These are phyloP conservation scores for Penicillium capsulatum DNA, from an alignment of 2,329 filamentous ascomycete genomes.

Conservation along the genomic window DNA sequence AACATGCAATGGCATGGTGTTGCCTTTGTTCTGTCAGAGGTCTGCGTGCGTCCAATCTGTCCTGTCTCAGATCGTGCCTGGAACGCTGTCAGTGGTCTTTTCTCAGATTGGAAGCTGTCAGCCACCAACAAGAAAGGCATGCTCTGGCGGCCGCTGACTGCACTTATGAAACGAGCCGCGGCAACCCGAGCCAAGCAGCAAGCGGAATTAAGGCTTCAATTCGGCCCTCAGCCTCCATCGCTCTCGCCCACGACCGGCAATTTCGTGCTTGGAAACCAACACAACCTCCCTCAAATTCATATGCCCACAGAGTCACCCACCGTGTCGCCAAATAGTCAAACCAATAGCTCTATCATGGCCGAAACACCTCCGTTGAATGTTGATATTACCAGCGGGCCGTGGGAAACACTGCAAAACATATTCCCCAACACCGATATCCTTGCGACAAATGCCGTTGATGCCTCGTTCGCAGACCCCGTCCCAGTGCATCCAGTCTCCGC, in stretches of 20 bases:
- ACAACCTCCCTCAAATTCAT: constrained; percentile 21
- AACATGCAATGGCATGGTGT: constrained; percentile 64
- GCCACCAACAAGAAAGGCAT: constrained; percentile 49
- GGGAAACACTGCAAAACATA: constrained; percentile 24
- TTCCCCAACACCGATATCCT: constrained; percentile 29
- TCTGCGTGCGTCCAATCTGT: constrained; percentile 55
- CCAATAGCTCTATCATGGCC: not conserved
- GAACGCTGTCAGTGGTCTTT: constrained; percentile 51
- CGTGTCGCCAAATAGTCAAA: constrained; percentile 1
- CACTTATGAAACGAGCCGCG: constrained; percentile 57
- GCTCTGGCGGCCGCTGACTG: constrained; percentile 61
- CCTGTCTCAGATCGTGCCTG: constrained; percentile 59
- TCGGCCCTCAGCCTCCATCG: constrained; percentile 12
- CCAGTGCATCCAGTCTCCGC: too few species aligned
- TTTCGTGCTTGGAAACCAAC: constrained; percentile 6
- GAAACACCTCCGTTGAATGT: constrained; percentile 14
- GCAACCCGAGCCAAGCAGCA: constrained; percentile 51
- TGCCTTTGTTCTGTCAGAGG: constrained; percentile 57
- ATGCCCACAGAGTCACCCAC: constrained; percentile 8
- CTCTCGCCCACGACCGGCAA: constrained; percentile 4
- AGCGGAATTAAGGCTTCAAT: constrained; percentile 24
- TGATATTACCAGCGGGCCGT: constrained; percentile 25
- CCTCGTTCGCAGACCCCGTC: constrained; percentile 7
- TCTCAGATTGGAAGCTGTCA: constrained; percentile 35
- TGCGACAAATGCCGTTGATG: constrained; percentile 13